Percentiles rank a stretch among this genome's conserved stretches.
phyloP scores from a whole-genome alignment of 768 basidiomycete genomes.

The Sarcomyxa edulis region DNA sequence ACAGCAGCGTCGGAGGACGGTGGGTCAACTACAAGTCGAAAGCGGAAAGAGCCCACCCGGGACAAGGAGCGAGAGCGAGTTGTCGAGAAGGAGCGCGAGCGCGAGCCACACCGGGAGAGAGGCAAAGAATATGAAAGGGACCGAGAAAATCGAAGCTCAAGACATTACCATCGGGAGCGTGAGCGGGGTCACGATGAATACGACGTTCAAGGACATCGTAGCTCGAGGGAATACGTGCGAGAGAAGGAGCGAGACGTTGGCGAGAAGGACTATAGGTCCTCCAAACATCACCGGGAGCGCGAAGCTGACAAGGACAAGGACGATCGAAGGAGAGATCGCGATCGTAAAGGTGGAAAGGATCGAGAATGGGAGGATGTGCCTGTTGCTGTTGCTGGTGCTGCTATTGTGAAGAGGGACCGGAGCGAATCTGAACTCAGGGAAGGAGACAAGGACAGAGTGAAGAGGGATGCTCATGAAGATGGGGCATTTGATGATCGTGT shows the following conservation, averaged over 20 bases:
- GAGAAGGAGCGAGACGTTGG: conserved; percentile 43
- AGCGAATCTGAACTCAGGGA: conserved; percentile 32
- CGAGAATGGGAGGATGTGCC: conserved; percentile 48
- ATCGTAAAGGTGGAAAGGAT: conserved; percentile 33
- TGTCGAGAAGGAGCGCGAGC: conserved; percentile 33
- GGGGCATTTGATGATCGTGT: conserved; percentile 47
- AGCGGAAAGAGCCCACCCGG: conserved; percentile 67
- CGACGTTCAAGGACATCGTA: conserved; percentile 30
- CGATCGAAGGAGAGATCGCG: conserved; percentile 35
- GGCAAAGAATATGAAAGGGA: conserved; percentile 28
- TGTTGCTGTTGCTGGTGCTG: conserved; percentile 15
- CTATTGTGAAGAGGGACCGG: conserved; percentile 26
- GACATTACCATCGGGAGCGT: conserved; percentile 25
- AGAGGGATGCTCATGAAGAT: conserved; percentile 47
- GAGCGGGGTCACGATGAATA: conserved; percentile 26
- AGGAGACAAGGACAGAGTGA: conserved; percentile 50
- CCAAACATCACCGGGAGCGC: conserved; percentile 31
- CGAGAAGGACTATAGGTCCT: conserved; percentile 33
- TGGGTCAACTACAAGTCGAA: conserved; percentile 74
- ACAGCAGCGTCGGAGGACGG: conserved; percentile 83
- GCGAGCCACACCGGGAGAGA: conserved; percentile 33
- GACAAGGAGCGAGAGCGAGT: conserved; percentile 37
- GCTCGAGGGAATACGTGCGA: conserved; percentile 41
- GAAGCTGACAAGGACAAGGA: conserved; percentile 31
- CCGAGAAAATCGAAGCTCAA: conserved; percentile 27